Evolutionary conservation across 192 early-diverging fungal species (phyloP).

Genomic region (Dimargaris cristalligena): DNA sequence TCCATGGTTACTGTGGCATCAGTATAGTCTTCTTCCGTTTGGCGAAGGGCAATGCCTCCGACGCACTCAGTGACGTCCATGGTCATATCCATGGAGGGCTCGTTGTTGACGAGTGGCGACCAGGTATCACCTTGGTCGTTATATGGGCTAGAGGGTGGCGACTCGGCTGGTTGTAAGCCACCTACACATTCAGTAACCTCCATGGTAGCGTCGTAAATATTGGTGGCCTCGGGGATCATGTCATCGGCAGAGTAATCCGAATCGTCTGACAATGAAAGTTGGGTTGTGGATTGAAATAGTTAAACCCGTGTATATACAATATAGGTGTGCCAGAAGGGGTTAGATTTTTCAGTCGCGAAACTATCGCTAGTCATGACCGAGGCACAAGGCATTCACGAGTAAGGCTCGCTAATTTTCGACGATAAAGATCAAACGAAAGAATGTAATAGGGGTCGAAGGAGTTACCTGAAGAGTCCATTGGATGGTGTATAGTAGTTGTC

Average conservation of each 20-base stretch:
- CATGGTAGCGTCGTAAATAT: conserved; percentile 1
- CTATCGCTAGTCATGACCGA: too few species aligned
- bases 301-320: too few species aligned
- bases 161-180: not conserved
- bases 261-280: too few species aligned
- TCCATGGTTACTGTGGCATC: not conserved
- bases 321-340: too few species aligned
- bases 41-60: not conserved
- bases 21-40: not conserved
- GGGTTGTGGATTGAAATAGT: too few species aligned
- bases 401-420: too few species aligned
- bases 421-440: too few species aligned
- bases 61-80: conserved; percentile 5
- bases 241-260: too few species aligned
- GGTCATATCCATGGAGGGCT: not conserved
- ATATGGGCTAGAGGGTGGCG: not conserved
- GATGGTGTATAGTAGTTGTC: not conserved
- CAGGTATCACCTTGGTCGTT: not conserved
- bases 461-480: not conserved
- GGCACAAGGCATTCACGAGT: too few species aligned
- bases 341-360: too few species aligned
- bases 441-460: too few species aligned
- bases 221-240: too few species aligned
- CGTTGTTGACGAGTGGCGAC: not conserved
- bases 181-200: conserved; percentile 5